Evolutionary conservation across 768 basidiomycete genomes (phyloP), one percentile per base, ranked within the genome.

Genomic region (Boletus reticulatus): DNA sequence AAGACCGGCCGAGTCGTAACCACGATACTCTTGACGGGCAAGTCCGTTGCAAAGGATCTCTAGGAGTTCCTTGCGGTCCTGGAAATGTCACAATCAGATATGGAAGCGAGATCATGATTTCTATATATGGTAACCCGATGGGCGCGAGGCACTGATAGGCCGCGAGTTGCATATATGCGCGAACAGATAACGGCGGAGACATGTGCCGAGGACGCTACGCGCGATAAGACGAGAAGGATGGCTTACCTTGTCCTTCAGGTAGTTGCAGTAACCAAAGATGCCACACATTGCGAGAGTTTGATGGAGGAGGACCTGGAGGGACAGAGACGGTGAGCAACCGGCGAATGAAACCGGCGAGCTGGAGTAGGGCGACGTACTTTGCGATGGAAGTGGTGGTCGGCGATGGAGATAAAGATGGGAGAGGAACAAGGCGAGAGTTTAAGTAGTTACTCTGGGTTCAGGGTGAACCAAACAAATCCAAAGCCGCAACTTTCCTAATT

Each of bases 241-340:
- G 27, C 87, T 52, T 50, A 92, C 92, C 85, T 94, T 95, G 77
- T 98, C 95, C 75, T 88, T 88, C 70, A 98, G 81, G 80, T 76
- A 98, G 73, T 85, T 95, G 80, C 92, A 94, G 76, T 97, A 98
- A 53, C 82, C 91, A 72, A 98, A 98, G 77, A 98, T 98, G 75
- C 95, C 95, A 76, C 92, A 94, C 92, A 92, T 93, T 51, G 56
- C 62, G 50, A 59, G 16, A n/a, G 41, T 52, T 46, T 62, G 48
- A 29, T 22, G 45, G 38, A 29, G 11, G 36, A 29, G 20, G 44
- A 48, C 7, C 60, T 69, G 19, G 12, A 13, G 37, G 10, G 38
- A 44, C 13, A 11, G 42, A 7, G 46, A 43, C 10, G 6, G 39
- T 64, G 48, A 61, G 58, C 20, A 41, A 34, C 3, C 0, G 29